phyloP scores from a whole-genome alignment of 805 yeast genomes.

The Zygotorulaspora sp. region DNA sequence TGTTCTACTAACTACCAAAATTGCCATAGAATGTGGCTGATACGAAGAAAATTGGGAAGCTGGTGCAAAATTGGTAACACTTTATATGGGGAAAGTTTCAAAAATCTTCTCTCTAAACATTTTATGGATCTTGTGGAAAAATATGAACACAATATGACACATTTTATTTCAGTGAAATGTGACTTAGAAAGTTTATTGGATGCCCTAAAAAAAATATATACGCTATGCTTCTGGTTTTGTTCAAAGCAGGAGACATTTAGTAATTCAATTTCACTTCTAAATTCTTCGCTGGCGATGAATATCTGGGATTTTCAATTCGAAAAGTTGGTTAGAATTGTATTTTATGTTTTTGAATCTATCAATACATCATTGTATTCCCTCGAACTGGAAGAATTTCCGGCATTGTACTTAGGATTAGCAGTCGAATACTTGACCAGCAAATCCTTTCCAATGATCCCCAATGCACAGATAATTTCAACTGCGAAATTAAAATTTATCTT shows the following conservation, averaged over 20 bases:
- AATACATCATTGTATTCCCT: neutral
- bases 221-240: slow-evolving; percentile 26
- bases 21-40: slow-evolving; percentile 25
- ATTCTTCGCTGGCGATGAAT: slow-evolving; percentile 19
- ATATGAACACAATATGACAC: slow-evolving; percentile 18
- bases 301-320: slow-evolving; percentile 28
- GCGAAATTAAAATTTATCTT: slow-evolving; percentile 22
- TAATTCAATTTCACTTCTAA: slow-evolving; percentile 13
- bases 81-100: slow-evolving; percentile 15
- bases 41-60: slow-evolving; percentile 24
- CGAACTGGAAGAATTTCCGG: slow-evolving; percentile 13
- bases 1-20: slow-evolving; percentile 14
- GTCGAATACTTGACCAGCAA: slow-evolving; percentile 14
- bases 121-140: slow-evolving; percentile 11
- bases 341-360: slow-evolving; percentile 25
- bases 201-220: slow-evolving; percentile 15
- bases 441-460: slow-evolving; percentile 2
- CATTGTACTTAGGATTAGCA: slow-evolving; percentile 18
- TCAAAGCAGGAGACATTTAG: slow-evolving; percentile 15
- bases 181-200: slow-evolving; percentile 10
- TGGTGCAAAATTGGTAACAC: slow-evolving; percentile 22
- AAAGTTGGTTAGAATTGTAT: slow-evolving; percentile 24
- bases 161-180: slow-evolving; percentile 14
- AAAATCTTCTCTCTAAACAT: slow-evolving; percentile 11
- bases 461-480: slow-evolving; percentile 9